Base-by-base conservation (phyloP, 129 eudicot species). In the Ambrosia trifida region DNA sequence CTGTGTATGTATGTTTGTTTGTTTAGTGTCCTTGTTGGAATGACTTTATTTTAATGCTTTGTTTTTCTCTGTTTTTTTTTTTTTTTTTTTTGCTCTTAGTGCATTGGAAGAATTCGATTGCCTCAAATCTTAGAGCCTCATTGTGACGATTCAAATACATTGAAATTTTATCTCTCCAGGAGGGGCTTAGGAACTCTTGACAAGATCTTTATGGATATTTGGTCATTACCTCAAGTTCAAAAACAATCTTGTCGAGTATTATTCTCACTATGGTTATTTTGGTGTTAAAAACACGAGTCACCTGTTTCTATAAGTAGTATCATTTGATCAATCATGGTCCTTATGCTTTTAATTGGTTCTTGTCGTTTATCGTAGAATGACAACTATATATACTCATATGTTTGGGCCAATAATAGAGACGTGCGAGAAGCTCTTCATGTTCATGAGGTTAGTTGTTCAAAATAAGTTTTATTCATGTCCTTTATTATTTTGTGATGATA, bases 351-450 rank as follows among this genome's bases (percentile, higher is more conserved):
- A 35, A 35, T n/a, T 35, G 40, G 40, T 35, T 35, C 40, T 35
- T 35, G 40, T 35, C 40, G 4, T 35, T 35, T 35, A 35, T 38
- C 3, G 44, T 17, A 65, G 72, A 20, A 52, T 10, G 72, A 53
- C 71, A 35, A 40, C 72, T 74, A 74, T 51, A 3, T 51, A 7
- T 74, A 64, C 45, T 74, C 66, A 12, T 14, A n/a, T 17, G 14
- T 41, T 35, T 74, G 79, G 79, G 79, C 79, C 38, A 65, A 74
- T n/a, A 74, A 54, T 53, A 74, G 51, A 74, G 79, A 65, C 8
- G n/a, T n/a, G n/a, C n/a, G n/a, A n/a, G n/a, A n/a, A n/a, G n/a
- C n/a, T n/a, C n/a, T n/a, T n/a, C n/a, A 66, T 54, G 12, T 74
- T 74, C 72, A 43, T 41, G 72, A 74, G 79, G 79, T 74, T 58